Evolutionary conservation across 2,329 filamentous ascomycete genomes (phyloP).

Genomic region (Lachnellula subtilissima): DNA sequence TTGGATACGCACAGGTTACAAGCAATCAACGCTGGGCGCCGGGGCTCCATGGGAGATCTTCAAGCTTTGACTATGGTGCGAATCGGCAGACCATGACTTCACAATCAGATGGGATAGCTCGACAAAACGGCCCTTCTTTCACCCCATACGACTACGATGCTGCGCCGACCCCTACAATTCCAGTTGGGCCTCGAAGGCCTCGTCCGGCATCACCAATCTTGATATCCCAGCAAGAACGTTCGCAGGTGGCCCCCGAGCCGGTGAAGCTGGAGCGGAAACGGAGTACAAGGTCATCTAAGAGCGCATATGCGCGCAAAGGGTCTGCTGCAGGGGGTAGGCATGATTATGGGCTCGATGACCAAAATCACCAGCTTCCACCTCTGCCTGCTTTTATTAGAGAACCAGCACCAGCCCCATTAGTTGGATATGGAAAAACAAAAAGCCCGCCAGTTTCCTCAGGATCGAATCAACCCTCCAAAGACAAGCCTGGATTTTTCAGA

Average conservation of each 20-base stretch:
- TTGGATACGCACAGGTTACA: slow-evolving; percentile 53
- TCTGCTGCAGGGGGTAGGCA: slow-evolving; percentile 33
- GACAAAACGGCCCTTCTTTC: slow-evolving; percentile 16
- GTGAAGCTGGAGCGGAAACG: slow-evolving; percentile 49
- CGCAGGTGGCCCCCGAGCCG: slow-evolving; percentile 19
- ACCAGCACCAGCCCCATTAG: slow-evolving; percentile 48
- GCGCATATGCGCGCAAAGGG: slow-evolving; percentile 36
- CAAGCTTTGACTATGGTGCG: slow-evolving; percentile 69
- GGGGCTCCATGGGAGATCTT: slow-evolving; percentile 49
- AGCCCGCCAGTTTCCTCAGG: slow-evolving; percentile 31
- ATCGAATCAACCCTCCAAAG: slow-evolving; percentile 50
- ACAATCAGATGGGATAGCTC: slow-evolving; percentile 30
- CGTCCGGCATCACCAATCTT: slow-evolving; percentile 37
- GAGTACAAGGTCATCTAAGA: slow-evolving; percentile 52
- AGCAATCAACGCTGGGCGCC: slow-evolving; percentile 56
- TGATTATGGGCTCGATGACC: slow-evolving; percentile 31
- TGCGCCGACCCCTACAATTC: slow-evolving; percentile 80
- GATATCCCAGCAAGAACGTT: slow-evolving; percentile 20
- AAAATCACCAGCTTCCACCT: slow-evolving; percentile 25
- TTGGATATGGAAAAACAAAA: slow-evolving; percentile 45
- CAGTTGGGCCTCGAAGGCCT: slow-evolving; percentile 65
- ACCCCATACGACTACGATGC: slow-evolving; percentile 60
- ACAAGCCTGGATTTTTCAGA: slow-evolving; percentile 84
- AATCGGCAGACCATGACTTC: slow-evolving; percentile 27
- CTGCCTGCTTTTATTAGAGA: slow-evolving; percentile 39